Conservation (phyloP, 208 protist species). For the Porcisia deanei region DNA sequence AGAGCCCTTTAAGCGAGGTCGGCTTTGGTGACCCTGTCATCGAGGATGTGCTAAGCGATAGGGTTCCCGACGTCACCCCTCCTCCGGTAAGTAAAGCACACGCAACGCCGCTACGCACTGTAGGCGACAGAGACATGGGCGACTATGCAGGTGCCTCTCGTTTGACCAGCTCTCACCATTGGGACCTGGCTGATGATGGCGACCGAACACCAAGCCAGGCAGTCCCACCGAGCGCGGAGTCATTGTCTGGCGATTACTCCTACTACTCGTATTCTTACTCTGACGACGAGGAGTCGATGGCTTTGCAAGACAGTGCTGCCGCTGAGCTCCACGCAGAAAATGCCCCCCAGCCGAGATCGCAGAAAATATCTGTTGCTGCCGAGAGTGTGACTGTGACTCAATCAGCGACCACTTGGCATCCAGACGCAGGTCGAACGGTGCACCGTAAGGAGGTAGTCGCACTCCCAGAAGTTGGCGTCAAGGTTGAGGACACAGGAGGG, state of each 20-base stretch:
- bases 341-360: neutral
- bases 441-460: neutral
- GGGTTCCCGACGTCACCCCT: neutral
- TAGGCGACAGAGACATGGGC: neutral
- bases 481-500: too few relatives aligned
- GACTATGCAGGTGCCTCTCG: neutral
- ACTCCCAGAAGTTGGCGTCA: too few relatives aligned
- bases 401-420: neutral
- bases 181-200: neutral
- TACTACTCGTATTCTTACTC: constrained; percentile 29
- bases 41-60: constrained; percentile 22
- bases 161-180: neutral
- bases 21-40: constrained; percentile 7
- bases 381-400: neutral
- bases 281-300: neutral
- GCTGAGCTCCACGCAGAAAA: neutral
- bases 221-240: neutral
- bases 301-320: neutral
- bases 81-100: neutral
- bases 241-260: constrained; percentile 12
- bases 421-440: neutral
- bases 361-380: neutral
- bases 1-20: neutral
- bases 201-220: neutral
- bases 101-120: neutral